Percentiles rank a stretch among this genome's conserved stretches.
These are phyloP conservation scores for Tuber borchii DNA, from an alignment of 495 filamentous ascomycete species.

Conservation along the genomic window DNA sequence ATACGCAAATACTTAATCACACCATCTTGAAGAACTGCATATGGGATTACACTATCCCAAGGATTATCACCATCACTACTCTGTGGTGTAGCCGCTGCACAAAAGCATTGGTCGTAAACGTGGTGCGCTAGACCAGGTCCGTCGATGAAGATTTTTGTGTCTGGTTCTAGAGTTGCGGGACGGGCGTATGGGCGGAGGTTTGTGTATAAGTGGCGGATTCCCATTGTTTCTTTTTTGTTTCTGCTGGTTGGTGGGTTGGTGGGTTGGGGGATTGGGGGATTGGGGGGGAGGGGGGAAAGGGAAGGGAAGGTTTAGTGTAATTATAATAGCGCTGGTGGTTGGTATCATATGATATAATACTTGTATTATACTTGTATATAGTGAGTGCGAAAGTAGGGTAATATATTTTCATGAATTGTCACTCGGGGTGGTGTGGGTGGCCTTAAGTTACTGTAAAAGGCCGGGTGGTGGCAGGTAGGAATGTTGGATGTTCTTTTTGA, in stretches of 20 bases:
- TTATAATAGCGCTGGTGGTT: not conserved
- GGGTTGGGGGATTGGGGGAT: not conserved
- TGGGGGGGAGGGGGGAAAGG: too few relatives aligned
- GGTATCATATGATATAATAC: too few relatives aligned
- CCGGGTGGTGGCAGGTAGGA: not conserved
- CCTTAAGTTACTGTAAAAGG: not conserved
- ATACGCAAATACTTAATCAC: slow-evolving; percentile 54
- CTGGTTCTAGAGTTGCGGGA: slow-evolving; percentile 45
- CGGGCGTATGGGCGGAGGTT: slow-evolving; percentile 56
- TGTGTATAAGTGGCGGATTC: slow-evolving; percentile 58
- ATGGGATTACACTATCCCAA: slow-evolving; percentile 55
- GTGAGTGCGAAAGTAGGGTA: not conserved
- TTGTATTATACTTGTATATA: too few relatives aligned
- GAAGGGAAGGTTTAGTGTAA: not conserved
- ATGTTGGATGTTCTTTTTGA: not conserved
- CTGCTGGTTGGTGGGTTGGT: not conserved
- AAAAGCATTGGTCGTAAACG: slow-evolving; percentile 54
- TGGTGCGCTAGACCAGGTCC: slow-evolving; percentile 70
- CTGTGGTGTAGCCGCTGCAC: slow-evolving; percentile 39
- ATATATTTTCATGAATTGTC: not conserved
- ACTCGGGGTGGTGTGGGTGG: not conserved
- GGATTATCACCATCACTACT: slow-evolving; percentile 37
- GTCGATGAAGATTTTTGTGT: slow-evolving; percentile 56
- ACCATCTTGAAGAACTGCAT: slow-evolving; percentile 55
- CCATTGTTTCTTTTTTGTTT: slow-evolving; percentile 56